Evolutionary conservation across 2,329 filamentous ascomycete genomes (phyloP).

Genomic region (Cladosporium sp.): DNA sequence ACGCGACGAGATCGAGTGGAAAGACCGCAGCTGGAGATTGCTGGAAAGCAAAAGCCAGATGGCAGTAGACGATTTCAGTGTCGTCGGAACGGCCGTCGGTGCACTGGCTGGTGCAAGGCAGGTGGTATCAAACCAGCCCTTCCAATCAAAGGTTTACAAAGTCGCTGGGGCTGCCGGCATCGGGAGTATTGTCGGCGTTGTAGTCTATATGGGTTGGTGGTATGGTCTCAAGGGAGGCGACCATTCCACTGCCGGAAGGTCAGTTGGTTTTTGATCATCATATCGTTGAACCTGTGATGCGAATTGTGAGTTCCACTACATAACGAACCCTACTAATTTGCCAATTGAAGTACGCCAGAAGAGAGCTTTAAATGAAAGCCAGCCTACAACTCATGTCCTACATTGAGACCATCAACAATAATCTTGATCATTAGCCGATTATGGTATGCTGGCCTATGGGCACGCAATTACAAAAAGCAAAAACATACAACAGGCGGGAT

Average conservation of each 20-base stretch:
- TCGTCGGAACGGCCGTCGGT: slow-evolving; percentile 37
- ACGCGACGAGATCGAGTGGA: slow-evolving; percentile 58
- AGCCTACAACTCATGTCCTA: too few species aligned
- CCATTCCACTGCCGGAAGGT: slow-evolving; percentile 3
- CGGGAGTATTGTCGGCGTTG: slow-evolving; percentile 48
- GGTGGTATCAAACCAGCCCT: slow-evolving; percentile 41
- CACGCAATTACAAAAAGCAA: too few species aligned
- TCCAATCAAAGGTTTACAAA: slow-evolving; percentile 19
- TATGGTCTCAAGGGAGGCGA: slow-evolving; percentile 46
- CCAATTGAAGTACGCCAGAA: too few species aligned
- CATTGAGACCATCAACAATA: too few species aligned
- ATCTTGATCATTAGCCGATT: too few species aligned
- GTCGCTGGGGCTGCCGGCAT: slow-evolving; percentile 21
- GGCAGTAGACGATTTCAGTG: slow-evolving; percentile 54
- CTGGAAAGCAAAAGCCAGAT: slow-evolving; percentile 56
- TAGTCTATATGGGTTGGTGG: slow-evolving; percentile 49
- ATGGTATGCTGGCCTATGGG: too few species aligned
- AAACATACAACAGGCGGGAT: too few species aligned
- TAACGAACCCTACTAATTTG: too few species aligned
- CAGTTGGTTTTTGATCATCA: neutral
- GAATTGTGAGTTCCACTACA: neutral
- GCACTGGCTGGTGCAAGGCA: slow-evolving; percentile 22
- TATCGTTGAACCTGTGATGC: too few species aligned
- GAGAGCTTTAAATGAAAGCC: too few species aligned
- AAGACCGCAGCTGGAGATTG: slow-evolving; percentile 60